Conservation (phyloP, 2,329 filamentous ascomycete species). For the Trichoderma semiorbis region DNA sequence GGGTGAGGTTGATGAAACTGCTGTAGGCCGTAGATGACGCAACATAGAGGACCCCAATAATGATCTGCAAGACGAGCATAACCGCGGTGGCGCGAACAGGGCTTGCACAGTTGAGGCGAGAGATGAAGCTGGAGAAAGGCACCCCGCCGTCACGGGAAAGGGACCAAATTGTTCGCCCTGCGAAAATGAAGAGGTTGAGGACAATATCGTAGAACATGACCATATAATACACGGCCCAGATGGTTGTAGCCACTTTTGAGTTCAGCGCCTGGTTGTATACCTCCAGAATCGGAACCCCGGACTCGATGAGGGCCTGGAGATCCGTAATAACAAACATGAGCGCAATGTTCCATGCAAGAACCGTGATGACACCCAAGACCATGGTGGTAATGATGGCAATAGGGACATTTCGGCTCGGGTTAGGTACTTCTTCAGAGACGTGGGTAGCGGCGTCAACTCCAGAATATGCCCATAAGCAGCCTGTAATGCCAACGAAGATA, state of each 20-base stretch:
- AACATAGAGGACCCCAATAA: slow-evolving; percentile 26
- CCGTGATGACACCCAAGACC: slow-evolving; percentile 23
- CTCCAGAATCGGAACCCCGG: slow-evolving; percentile 25
- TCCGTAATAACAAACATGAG: slow-evolving; percentile 27
- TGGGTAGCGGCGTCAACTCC: slow-evolving; percentile 26
- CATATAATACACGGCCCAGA: slow-evolving; percentile 27
- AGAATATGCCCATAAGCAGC: slow-evolving; percentile 26
- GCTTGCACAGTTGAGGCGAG: slow-evolving; percentile 24
- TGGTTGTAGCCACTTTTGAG: slow-evolving; percentile 25
- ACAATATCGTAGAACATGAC: slow-evolving; percentile 29
- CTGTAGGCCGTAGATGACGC: slow-evolving; percentile 25
- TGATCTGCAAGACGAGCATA: slow-evolving; percentile 28
- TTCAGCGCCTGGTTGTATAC: slow-evolving; percentile 26
- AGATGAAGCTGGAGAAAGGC: slow-evolving; percentile 24
- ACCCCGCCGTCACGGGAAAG: slow-evolving; percentile 27
- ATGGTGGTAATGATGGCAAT: slow-evolving; percentile 27
- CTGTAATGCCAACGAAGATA: slow-evolving; percentile 24
- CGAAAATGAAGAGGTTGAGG: slow-evolving; percentile 27
- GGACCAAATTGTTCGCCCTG: slow-evolving; percentile 27
- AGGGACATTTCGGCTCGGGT: slow-evolving; percentile 27
- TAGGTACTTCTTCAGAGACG: slow-evolving; percentile 26
- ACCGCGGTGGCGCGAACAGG: slow-evolving; percentile 26
- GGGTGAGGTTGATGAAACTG: slow-evolving; percentile 26
- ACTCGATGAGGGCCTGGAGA: slow-evolving; percentile 24
- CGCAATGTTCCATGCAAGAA: slow-evolving; percentile 26